A percentile compares a stretch with the other conserved stretches of the same genome.
Conservation (phyloP, 805 yeast species). For the Myxozyma neotropica region DNA sequence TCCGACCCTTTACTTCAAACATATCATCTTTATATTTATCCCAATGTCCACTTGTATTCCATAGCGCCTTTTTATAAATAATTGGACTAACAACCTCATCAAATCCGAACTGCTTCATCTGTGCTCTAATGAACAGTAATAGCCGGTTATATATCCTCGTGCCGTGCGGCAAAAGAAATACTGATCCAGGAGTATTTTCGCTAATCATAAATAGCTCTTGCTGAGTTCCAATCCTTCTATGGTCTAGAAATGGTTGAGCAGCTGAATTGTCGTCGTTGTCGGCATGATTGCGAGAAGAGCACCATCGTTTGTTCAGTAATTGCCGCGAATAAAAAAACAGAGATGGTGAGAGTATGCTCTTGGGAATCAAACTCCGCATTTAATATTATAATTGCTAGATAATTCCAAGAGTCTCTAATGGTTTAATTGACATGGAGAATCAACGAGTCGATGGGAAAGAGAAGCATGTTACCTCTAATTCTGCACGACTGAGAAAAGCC, state of each 20-base stretch:
- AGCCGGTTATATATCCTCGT: conserved; percentile 80
- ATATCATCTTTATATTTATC: conserved; percentile 90
- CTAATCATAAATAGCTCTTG: conserved; percentile 82
- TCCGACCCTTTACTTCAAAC: conserved; percentile 65
- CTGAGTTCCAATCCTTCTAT: conserved; percentile 52
- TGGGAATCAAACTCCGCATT: neutral
- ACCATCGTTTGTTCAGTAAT: neutral
- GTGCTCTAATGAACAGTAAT: conserved; percentile 79
- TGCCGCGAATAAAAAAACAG: neutral
- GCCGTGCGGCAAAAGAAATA: conserved; percentile 92
- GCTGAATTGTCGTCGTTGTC: neutral
- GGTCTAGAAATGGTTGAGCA: conserved; percentile 25
- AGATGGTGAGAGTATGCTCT: neutral
- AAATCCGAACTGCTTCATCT: conserved; percentile 78
- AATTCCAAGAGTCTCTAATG: no score
- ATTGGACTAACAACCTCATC: conserved; percentile 92
- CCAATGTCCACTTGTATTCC: conserved; percentile 97
- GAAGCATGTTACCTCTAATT: no score
- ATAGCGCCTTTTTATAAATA: conserved; percentile 75
- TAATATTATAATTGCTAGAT: no score
- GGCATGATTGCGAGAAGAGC: neutral
- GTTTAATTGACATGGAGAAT: no score
- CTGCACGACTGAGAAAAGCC: no score
- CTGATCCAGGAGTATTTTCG: conserved; percentile 84
- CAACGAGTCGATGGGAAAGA: no score